Base-by-base conservation (phyloP, 371 early-diverging fungal genomes). In the Apophysomyces elegans region DNA sequence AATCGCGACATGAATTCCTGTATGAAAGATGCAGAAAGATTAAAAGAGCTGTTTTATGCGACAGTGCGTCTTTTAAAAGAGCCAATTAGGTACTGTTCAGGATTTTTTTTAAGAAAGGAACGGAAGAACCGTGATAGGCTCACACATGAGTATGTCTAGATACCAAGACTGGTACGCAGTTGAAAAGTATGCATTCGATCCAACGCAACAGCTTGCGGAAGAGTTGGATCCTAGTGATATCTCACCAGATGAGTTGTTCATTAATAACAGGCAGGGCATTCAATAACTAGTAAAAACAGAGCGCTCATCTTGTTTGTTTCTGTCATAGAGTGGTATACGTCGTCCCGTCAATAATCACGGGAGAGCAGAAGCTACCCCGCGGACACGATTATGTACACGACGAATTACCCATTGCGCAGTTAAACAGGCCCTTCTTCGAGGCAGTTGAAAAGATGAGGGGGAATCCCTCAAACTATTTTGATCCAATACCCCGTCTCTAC, bases 351-450 rank as follows among this genome's bases (percentile, higher is more conserved):
- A 67, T 80, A 13, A 75, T 73, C 12, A 76, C 77, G 21, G 47
- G 66, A n/a, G 83, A 83, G 47, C 68, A 68, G 14, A 75, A 78
- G 36, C 73, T 69, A n/a, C 61, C 67, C 1, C 68, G 73, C 43
- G 62, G 72, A 26, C 69, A 71, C 39, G 75, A 77, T 0, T 54
- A 74, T 14, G 64, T 72, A 4, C 39, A 75, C 60, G 76, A 77
- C 67, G 74, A 78, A 37, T 47, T 70, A 4, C 63, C 78, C 1
- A 77, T 75, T 45, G 59, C 75, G 7, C 77, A 78, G 46, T 58
- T 83, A 1, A 83, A 83, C 44, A 75, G 80, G 0, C 77, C 75
- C 1, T 80, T 83, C 43, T 83, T 80, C 56, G 73, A 79, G 47
- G 74, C 79, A 0, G 65, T 83, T 1, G 71, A 76, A 21, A 64